A percentile compares a stretch with the other conserved stretches of the same genome.
These are phyloP conservation scores for Populus deltoides DNA, from an alignment of 345 rosid species.

Conservation along the genomic window DNA sequence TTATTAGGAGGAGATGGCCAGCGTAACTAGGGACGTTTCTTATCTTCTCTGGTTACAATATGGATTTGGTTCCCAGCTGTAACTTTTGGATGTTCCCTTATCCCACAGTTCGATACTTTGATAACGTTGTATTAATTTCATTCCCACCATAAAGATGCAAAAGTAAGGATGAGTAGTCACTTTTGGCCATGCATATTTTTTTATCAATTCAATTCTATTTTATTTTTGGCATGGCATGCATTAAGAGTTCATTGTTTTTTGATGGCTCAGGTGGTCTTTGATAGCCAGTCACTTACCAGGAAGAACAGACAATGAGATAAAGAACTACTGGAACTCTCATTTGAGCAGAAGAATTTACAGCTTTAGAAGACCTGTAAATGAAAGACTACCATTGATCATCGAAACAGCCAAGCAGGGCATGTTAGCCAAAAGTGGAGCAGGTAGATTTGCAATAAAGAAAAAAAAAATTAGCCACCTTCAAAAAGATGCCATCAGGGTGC, in stretches of 20 bases:
- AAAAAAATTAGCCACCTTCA: slow-evolving; percentile 1
- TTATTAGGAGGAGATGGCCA: too few species aligned
- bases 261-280: slow-evolving; percentile 51
- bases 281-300: slow-evolving; percentile 61
- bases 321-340: slow-evolving; percentile 69
- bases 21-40: not conserved
- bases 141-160: not conserved
- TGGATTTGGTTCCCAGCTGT: not conserved
- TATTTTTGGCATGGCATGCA: not conserved
- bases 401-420: slow-evolving; percentile 12
- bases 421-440: slow-evolving; percentile 17
- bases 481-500: not conserved
- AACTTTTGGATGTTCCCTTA: not conserved
- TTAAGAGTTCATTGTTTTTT: not conserved
- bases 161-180: not conserved
- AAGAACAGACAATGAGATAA: slow-evolving; percentile 71
- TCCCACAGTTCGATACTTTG: not conserved
- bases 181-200: not conserved
- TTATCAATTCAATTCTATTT: too few species aligned
- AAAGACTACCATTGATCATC: not conserved
- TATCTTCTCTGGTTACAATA: not conserved
- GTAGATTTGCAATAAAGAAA: slow-evolving; percentile 22
- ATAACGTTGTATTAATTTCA: not conserved
- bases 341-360: slow-evolving; percentile 46
- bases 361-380: slow-evolving; percentile 24